Evolutionary conservation across 1,284 basidiomycete genomes (phyloP), one percentile per base, ranked within the genome.

Genomic region (Ustilago trichophora): DNA sequence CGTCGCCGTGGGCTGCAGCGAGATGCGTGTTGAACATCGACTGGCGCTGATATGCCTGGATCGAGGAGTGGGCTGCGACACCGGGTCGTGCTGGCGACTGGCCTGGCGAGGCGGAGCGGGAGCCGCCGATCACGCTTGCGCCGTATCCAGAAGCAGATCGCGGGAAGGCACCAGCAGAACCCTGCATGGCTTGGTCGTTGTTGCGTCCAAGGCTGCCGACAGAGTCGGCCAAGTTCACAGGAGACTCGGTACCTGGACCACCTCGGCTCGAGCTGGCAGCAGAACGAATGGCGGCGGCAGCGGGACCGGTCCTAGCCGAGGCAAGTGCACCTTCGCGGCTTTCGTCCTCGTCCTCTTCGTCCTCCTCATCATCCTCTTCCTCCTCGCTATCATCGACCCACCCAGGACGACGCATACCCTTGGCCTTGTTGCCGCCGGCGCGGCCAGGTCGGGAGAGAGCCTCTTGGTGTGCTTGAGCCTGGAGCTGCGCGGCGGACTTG

Each of bases 261-360:
- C 51, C 63, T 9, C 57, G 57, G 31, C 22, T 50, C 3, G 64
- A 56, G 35, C 57, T 62, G 15, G 60, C 54, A 25, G 53, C 48
- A 7, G 60, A 64, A 21, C 60, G 60, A 22, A 22, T 44, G 4
- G 43, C 31, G 16, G 36, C 44, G 13, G 34, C 40, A 8, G 31
- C 27, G 25, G 35, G 25, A n/a, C 24, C 40, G n/a, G 26, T 19
- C 16, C 44, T 19, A 24, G 27, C 31, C 12, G 29, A 4, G 9
- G 16, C 22, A 12, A 38, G 36, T 21, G 34, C 26, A 27, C 38
- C 44, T 44, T 52, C 32, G 27, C 60, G 34, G 27, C 64, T 41
- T 10, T 75, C 74, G 1, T 77, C 74, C 11, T 75, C 74, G n/a
- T 77, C 74, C 5, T 77, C 75, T 12, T 77, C 75, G n/a, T 76